Base-by-base conservation (phyloP, 768 basidiomycete species). In the Termitomyces sp. region DNA sequence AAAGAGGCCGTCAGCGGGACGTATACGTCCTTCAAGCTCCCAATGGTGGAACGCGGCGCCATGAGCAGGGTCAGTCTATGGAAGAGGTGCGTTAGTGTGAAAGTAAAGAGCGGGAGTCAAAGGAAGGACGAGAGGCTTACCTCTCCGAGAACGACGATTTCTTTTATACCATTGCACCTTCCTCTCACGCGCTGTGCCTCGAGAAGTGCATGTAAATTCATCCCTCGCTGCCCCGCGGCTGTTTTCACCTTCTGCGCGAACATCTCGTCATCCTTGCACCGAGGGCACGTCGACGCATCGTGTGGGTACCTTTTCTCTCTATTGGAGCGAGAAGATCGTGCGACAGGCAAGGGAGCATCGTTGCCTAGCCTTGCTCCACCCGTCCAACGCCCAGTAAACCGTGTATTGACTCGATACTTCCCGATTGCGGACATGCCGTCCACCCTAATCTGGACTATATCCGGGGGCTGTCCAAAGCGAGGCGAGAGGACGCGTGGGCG, bases 121-220 rank as follows among this genome's bases (percentile, higher is more conserved):
- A 42, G 9, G 39, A 42, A 40, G 10, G 18, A 16, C 14, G 22
- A 16, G 7, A 26, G 6, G 62, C 72, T 56, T 30, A 86, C 85
- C 70, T 80, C 77, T 53, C 87, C 88, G 13, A 80, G 81, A 60
- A 89, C 68, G 32, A 88, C 73, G 46, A 86, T 80, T 62, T 90
- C 88, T 55, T 70, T 71, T 5, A 88, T 76, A 1, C 88, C 87
- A 33, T 73, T 67, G 54, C 89, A 89, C 24, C 53, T 42, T 7
- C 49, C 59, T 20, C 48, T 56, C 26, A 40, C 59, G 10, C 49
- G 56, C 22, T 48, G 47, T 8, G 47, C 27, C 32, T 57, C 56
- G 13, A 50, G 16, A n/a, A 57, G 56, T 16, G 32, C 14, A 6
- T 43, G n/a, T 18, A 42, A 26, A 2, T 57, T 42, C 16, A 6